A percentile compares a stretch with the other conserved stretches of the same genome.
phyloP scores from a whole-genome alignment of 23 red algal species.

The Gracilaria gracilis region DNA sequence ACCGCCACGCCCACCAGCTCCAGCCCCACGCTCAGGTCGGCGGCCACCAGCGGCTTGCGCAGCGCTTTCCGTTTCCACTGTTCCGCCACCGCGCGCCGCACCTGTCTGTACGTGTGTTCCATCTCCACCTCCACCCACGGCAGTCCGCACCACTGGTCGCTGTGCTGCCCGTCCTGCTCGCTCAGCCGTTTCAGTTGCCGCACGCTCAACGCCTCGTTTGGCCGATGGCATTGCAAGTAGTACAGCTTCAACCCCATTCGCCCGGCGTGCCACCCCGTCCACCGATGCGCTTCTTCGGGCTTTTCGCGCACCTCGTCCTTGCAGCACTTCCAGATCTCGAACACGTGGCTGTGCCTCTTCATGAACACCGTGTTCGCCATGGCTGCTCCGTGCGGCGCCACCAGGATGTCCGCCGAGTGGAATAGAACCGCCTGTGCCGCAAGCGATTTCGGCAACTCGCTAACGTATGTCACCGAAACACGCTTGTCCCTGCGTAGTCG shows the following conservation, averaged over 20 bases:
- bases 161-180: background rate
- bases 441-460: slow-evolving; percentile 29
- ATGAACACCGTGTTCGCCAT: slow-evolving; percentile 51
- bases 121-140: background rate
- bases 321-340: slow-evolving; percentile 60
- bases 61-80: background rate
- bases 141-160: background rate
- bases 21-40: background rate
- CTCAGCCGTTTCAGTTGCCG: background rate
- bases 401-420: slow-evolving; percentile 28
- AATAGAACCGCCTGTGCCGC: slow-evolving; percentile 5
- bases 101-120: background rate
- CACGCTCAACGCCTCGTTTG: background rate
- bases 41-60: background rate
- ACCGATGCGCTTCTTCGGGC: background rate
- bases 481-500: background rate
- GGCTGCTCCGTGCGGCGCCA: slow-evolving; percentile 53
- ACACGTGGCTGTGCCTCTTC: background rate
- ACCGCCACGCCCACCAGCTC: background rate
- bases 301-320: background rate
- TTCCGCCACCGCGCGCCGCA: background rate
- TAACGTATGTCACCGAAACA: background rate
- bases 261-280: slow-evolving; percentile 36
- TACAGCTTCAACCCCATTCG: background rate
- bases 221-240: slow-evolving; percentile 18